Conservation (phyloP, 192 early-diverging fungal genomes). For the Entomortierella beljakovae region DNA sequence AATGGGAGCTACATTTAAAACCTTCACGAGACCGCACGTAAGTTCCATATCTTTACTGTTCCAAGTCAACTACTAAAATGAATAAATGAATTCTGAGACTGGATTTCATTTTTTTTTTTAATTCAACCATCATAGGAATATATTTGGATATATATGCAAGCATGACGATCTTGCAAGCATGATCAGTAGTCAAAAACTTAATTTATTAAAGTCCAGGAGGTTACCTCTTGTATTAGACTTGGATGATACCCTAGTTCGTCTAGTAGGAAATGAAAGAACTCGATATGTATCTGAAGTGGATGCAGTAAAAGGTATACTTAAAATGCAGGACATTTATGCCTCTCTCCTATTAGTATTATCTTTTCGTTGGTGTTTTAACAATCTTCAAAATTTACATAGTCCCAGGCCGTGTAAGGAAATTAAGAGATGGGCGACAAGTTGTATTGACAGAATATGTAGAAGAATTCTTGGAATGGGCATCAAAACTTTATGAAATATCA, state of each 20-base stretch:
- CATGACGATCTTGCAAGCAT: conserved; percentile 64
- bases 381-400: conserved; percentile 46
- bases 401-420: conserved; percentile 65
- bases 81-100: too few relatives aligned
- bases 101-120: conserved; percentile 18
- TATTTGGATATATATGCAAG: conserved; percentile 74
- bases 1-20: conserved; percentile 81
- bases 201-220: conserved; percentile 59
- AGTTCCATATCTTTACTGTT: conserved; percentile 20
- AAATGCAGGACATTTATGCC: not conserved
- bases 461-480: conserved; percentile 82
- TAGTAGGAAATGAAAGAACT: conserved; percentile 69
- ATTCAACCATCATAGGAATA: conserved; percentile 43
- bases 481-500: conserved; percentile 73
- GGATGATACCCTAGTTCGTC: conserved; percentile 80
- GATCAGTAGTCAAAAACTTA: conserved; percentile 63
- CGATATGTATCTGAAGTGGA: conserved; percentile 70
- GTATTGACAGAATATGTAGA: conserved; percentile 74
- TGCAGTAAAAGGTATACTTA: conserved; percentile 25
- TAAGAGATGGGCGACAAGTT: conserved; percentile 72
- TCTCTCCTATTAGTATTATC: too few relatives aligned
- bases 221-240: conserved; percentile 82
- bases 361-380: not conserved
- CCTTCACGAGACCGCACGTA: conserved; percentile 69
- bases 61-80: too few relatives aligned